phyloP scores from a whole-genome alignment of 1,284 basidiomycete species.

The Xanthoconium separans region DNA sequence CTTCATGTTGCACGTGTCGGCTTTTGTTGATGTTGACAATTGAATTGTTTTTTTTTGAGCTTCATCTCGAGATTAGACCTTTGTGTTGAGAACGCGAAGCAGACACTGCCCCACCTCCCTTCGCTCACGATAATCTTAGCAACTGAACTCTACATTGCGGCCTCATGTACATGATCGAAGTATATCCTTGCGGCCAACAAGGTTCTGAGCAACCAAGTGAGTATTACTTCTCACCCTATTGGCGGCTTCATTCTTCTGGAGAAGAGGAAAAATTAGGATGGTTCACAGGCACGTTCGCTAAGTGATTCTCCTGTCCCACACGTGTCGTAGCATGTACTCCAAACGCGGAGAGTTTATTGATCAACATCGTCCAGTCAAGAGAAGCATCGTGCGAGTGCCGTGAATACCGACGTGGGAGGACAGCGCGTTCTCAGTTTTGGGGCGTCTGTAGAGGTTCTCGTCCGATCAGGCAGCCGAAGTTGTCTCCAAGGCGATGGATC shows the following conservation, averaged over 20 bases:
- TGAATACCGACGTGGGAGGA: conserved; percentile 3
- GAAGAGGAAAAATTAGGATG: conserved; percentile 10
- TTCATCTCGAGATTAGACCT: conserved; percentile 1
- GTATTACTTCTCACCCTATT: conserved; percentile 1
- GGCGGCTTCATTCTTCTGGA: conserved; percentile 4
- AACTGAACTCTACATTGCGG: conserved; percentile 2
- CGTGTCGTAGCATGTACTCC: conserved; percentile 2
- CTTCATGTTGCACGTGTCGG: neutral
- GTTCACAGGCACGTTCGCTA: conserved; percentile 22
- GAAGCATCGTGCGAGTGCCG: conserved; percentile 3
- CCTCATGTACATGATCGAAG: conserved; percentile 21
- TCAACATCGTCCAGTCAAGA: conserved; percentile 5
- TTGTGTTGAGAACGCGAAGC: neutral
- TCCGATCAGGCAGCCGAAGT: neutral
- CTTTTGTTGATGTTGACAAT: neutral
- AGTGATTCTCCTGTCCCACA: conserved; percentile 21
- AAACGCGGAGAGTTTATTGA: conserved; percentile 13
- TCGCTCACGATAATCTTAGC: neutral
- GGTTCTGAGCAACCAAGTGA: neutral
- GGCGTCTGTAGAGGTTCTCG: neutral
- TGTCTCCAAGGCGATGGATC: neutral
- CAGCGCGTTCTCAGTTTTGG: neutral
- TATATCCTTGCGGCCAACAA: conserved; percentile 1
- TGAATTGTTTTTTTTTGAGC: neutral
- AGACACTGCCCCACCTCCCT: conserved; percentile 3